A percentile compares a stretch with the other conserved stretches of the same genome.
These are phyloP conservation scores for Cryptosporidium ryanae DNA, from an alignment of 169 alveolate genomes.

Conservation along the genomic window DNA sequence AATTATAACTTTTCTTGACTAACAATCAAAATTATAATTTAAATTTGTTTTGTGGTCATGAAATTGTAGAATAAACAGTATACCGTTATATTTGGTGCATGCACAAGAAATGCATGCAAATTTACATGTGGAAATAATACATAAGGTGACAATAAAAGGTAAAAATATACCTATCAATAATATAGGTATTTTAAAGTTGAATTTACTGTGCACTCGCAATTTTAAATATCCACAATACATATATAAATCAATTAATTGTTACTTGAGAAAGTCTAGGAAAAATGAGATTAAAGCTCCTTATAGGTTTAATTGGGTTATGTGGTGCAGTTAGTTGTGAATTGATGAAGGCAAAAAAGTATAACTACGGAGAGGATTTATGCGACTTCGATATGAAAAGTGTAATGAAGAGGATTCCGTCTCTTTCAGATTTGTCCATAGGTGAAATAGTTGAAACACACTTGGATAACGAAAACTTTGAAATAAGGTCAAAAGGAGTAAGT, in stretches of 20 bases:
- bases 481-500: slow-evolving; percentile 56
- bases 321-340: slow-evolving; percentile 1
- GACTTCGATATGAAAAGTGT: slow-evolving; percentile 64
- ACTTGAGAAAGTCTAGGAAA: background rate
- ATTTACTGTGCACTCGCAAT: too few relatives aligned
- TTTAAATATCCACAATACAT: too few relatives aligned
- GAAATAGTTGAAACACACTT: slow-evolving; percentile 42
- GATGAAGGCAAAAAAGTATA: slow-evolving; percentile 5
- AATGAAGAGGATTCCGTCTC: slow-evolving; percentile 52
- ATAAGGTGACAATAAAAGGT: background rate
- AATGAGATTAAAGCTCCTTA: slow-evolving; percentile 23
- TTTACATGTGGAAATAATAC: background rate
- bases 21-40: too few relatives aligned
- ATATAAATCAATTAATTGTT: too few relatives aligned
- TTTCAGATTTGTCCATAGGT: slow-evolving; percentile 47
- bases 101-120: background rate
- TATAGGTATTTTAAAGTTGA: background rate
- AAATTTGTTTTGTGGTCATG: too few relatives aligned
- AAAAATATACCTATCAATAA: background rate
- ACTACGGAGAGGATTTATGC: slow-evolving; percentile 61
- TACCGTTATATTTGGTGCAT: background rate
- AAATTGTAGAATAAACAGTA: too few relatives aligned
- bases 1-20: too few relatives aligned
- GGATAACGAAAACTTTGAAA: slow-evolving; percentile 38
- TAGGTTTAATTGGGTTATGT: slow-evolving; percentile 36